Evolutionary conservation across 768 basidiomycete species (phyloP), one percentile per base, ranked within the genome.

Genomic region (Termitomyces sp.): DNA sequence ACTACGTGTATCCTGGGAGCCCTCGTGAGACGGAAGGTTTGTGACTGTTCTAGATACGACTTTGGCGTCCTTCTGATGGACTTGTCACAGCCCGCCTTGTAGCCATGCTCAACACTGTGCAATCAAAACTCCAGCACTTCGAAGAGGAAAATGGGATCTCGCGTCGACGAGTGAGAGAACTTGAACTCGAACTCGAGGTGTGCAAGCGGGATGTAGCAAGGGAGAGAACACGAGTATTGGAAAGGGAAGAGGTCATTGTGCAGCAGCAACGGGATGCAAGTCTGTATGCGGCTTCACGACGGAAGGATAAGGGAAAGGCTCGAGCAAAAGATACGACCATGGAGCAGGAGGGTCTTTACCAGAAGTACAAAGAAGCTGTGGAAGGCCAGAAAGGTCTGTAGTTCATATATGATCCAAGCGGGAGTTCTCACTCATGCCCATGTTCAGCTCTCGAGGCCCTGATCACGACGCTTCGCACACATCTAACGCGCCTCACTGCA

Each of bases 311-410:
- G 61, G 78, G 76, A 1, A 82, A 78, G 56, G 77, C 72, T 33
- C 68, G 69, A 40, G 75, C 70, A 9, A 67, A 66, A 38, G 73
- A 70, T 58, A 58, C 59, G 38, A 71, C 62, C 28, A 64, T 67
- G 28, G 79, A 78, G 45, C 77, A 76, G 11, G 74, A 76, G 52
- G 75, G 79, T 15, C 46, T 79, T 32, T 70, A 76, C 24, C 76
- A 79, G 62, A 77, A 88, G 55, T 93, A 94, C 65, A 81, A 81
- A 59, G 89, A 91, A 65, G 89, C 85, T 5, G 90, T 96, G 0
- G 89, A 92, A 63, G 93, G 95, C 72, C 95, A 95, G 72, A 92
- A 92, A 80, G 92, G 93, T 94, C 54, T 11, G 73, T 69, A n/a
- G 11, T n/a, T 38, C 50, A 42, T 35, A 42, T 36, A 28, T 53